Evolutionary conservation across 768 basidiomycete genomes (phyloP), one percentile per base, ranked within the genome.

Genomic region (Leccinum variicolor): DNA sequence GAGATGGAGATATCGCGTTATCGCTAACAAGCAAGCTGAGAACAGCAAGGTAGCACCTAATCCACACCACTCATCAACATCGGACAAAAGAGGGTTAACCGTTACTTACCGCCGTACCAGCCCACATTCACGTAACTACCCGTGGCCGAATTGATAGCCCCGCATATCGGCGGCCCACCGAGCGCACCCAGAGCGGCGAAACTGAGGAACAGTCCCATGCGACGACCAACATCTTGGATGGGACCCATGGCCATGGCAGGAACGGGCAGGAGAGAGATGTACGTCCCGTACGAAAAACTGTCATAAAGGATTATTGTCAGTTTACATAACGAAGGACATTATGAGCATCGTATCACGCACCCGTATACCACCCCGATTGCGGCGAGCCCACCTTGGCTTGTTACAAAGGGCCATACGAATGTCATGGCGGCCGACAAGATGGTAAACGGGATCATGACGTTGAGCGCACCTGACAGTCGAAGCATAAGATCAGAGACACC

Each of bases 101-200:
- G 13, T 53, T 23, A 54, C 67, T 50, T 19, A 68, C 73, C 73
- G 36, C 83, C 83, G 59, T 80, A 86, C 56, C 62, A 72, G 6
- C 74, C 70, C 4, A 72, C 64, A 4, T 3, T 61, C 41, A 52
- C 29, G 34, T 69, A 92, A 0, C 77, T 77, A 3, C 78, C 80
- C 2, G 84, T 81, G 0, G 78, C 75, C 0, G 66, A 67, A 53
- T 79, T 78, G 62, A 91, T 87, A 0, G 84, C 84, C 1, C 89
- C 89, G 8, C 87, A 87, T 58, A 90, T 86, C 1, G 89, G 89
- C 3, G 87, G 86, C 0, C 89, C 89, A 0, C 77, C 78, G 3
- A 90, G 74, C 0, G 85, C 85, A 8, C 86, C 87, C 17, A 89
- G 39, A 0, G 88, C 78, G 23, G 83, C 56, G 51, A 87, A 76